Conservation (phyloP, 164 flowering plant species). For the Stephania yunnanensis region DNA sequence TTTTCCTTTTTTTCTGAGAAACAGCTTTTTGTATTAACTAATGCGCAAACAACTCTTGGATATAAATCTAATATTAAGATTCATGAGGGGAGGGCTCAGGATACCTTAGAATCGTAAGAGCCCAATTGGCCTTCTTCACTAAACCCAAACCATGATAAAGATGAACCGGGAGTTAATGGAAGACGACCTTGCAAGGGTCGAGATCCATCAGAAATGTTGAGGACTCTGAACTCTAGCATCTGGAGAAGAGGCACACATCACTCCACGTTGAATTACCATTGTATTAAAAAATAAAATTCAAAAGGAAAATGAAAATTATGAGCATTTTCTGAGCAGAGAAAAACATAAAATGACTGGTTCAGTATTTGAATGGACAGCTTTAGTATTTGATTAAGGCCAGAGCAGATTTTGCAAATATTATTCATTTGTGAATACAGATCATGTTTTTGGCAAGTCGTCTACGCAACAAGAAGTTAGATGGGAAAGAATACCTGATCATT, state of each 20-base stretch:
- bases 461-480: background rate
- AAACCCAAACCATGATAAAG: constrained; percentile 84
- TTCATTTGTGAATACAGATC: background rate
- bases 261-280: too few relatives aligned
- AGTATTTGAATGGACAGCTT: background rate
- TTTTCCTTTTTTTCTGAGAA: too few relatives aligned
- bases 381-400: background rate
- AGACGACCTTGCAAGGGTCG: constrained; percentile 58
- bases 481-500: constrained; percentile 64
- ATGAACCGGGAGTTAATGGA: constrained; percentile 82
- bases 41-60: constrained; percentile 13
- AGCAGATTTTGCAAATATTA: background rate
- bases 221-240: constrained; percentile 76
- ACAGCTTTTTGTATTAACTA: background rate
- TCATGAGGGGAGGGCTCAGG: background rate
- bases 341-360: too few relatives aligned
- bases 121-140: constrained; percentile 90
- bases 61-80: background rate
- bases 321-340: too few relatives aligned
- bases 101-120: constrained; percentile 94
- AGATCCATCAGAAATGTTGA: constrained; percentile 52
- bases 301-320: too few relatives aligned
- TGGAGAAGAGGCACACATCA: constrained; percentile 25
- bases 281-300: too few relatives aligned
- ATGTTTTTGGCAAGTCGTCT: background rate